Percentiles rank a stretch among this genome's conserved stretches.
These are phyloP conservation scores for Eucalyptus pumila DNA, from an alignment of 345 rosid species.

Conservation along the genomic window DNA sequence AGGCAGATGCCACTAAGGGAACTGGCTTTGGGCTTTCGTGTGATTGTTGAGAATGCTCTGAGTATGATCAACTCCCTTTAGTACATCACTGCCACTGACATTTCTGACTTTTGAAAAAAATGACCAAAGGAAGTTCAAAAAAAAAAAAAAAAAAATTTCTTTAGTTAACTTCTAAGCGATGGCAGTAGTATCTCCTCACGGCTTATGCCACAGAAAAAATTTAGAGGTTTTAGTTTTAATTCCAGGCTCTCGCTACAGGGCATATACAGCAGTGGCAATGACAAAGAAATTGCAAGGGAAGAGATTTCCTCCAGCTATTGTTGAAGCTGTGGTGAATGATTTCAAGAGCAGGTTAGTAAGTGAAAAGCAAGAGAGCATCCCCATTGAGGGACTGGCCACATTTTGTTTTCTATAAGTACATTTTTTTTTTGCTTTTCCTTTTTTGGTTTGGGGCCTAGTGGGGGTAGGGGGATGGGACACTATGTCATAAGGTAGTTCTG, in stretches of 20 bases:
- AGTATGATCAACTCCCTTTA: neutral
- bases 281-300: constrained; percentile 63
- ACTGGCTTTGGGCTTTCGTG: neutral
- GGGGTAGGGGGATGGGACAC: neutral
- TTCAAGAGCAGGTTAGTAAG: constrained; percentile 38
- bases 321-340: constrained; percentile 38
- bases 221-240: neutral
- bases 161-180: neutral
- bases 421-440: neutral
- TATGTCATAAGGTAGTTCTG: neutral
- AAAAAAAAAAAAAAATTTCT: neutral
- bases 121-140: neutral
- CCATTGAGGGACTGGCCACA: neutral
- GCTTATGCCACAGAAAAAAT: neutral
- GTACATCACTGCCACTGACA: neutral
- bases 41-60: neutral
- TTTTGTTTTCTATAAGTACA: neutral
- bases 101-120: neutral
- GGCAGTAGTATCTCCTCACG: neutral
- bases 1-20: neutral
- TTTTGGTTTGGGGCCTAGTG: neutral
- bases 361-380: neutral
- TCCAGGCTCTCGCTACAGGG: constrained; percentile 19
- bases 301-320: constrained; percentile 31
- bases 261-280: constrained; percentile 57